These are phyloP conservation scores for Fusarium hostae DNA, from an alignment of 2,329 filamentous ascomycete genomes.

Conservation along the genomic window DNA sequence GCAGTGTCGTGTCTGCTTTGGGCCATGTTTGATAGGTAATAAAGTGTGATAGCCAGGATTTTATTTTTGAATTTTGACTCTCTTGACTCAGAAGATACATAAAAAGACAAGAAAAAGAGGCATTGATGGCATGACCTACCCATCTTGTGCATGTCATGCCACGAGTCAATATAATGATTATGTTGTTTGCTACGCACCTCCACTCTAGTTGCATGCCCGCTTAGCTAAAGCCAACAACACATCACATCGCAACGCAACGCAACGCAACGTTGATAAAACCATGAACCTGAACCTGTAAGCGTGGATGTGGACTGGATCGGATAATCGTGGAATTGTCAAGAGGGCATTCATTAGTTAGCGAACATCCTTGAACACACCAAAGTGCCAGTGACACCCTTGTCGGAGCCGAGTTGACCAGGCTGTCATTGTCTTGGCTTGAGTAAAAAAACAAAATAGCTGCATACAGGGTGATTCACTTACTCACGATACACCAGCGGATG, in stretches of 20 bases:
- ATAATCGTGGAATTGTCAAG: slow-evolving; percentile 31
- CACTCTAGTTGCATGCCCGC: slow-evolving; percentile 4
- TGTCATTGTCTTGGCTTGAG: slow-evolving; percentile 12
- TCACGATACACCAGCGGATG: neutral
- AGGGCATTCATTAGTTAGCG: slow-evolving; percentile 23
- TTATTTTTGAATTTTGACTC: neutral
- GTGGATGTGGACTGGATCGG: slow-evolving; percentile 3
- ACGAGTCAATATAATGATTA: slow-evolving; percentile 6
- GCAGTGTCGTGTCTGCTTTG: slow-evolving; percentile 1
- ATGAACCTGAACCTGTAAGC: slow-evolving; percentile 10
- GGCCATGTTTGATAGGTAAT: slow-evolving; percentile 1
- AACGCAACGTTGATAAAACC: slow-evolving; percentile 2
- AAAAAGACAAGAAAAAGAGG: neutral
- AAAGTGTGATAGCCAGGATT: neutral
- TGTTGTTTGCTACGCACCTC: neutral
- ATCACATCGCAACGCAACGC: neutral
- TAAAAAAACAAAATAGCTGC: neutral
- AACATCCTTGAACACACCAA: slow-evolving; percentile 23
- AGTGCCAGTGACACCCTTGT: slow-evolving; percentile 15
- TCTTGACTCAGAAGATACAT: neutral
- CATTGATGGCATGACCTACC: neutral
- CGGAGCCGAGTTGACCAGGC: slow-evolving; percentile 1
- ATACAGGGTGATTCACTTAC: neutral
- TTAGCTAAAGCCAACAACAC: neutral
- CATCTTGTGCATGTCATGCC: slow-evolving; percentile 18